phyloP scores from a whole-genome alignment of 192 early-diverging fungal species.

The Linderina pennispora region DNA sequence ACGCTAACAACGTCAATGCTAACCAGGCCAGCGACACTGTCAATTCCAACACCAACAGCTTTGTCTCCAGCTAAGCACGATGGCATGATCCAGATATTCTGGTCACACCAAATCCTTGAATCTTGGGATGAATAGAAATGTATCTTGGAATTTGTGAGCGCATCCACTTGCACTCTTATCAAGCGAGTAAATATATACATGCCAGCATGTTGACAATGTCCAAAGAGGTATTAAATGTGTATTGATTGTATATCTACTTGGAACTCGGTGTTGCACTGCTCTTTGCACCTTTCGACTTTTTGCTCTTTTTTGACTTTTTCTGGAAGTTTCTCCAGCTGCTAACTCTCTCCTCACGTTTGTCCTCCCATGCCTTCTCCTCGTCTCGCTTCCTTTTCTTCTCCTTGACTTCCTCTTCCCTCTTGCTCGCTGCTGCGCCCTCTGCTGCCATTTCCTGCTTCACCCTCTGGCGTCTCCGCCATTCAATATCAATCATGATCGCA shows the following conservation, averaged over 20 bases:
- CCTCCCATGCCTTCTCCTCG: constrained; percentile 35
- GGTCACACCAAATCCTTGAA: too few species aligned
- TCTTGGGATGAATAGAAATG: too few species aligned
- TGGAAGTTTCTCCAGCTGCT: constrained; percentile 37
- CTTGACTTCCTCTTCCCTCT: constrained; percentile 13
- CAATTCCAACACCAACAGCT: neutral
- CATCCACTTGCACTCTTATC: too few species aligned
- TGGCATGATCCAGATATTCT: too few species aligned
- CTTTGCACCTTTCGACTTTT: neutral
- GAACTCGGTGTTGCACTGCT: too few species aligned
- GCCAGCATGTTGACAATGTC: too few species aligned
- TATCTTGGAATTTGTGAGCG: too few species aligned
- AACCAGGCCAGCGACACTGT: too few species aligned
- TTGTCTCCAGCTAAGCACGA: too few species aligned
- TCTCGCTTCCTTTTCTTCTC: constrained; percentile 18
- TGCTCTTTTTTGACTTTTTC: constrained; percentile 9
- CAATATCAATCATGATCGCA: constrained; percentile 32
- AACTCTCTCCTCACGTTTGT: constrained; percentile 30
- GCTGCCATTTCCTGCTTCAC: constrained; percentile 32
- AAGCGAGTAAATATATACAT: too few species aligned
- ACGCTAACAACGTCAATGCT: constrained; percentile 3
- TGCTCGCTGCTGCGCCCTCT: constrained; percentile 16
- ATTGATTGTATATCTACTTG: too few species aligned
- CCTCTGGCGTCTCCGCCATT: constrained; percentile 33
- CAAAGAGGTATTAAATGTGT: too few species aligned